Evolutionary conservation across 192 early-diverging fungal genomes (phyloP).

Genomic region (Coemansia umbellata): DNA sequence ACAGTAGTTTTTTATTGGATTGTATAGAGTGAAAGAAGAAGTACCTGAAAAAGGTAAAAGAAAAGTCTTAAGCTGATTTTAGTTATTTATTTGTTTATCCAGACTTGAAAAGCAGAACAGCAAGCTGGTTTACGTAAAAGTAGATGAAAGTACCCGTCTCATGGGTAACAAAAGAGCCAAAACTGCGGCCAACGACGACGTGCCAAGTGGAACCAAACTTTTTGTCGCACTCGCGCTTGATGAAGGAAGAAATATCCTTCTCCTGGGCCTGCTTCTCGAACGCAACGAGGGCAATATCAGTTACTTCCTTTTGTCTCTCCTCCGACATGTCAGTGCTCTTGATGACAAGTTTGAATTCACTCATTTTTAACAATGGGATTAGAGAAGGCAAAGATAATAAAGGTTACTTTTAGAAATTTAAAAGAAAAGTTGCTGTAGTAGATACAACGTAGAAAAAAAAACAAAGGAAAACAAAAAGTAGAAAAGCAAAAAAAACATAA

Average conservation of each 20-base stretch:
- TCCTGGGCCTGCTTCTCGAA: conserved; percentile 93
- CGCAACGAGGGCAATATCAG: conserved; percentile 82
- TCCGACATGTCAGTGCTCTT: conserved; percentile 99
- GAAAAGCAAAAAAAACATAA: neutral
- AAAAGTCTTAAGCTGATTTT: neutral
- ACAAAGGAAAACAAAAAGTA: conserved; percentile 1
- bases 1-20: no score
- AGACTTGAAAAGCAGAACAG: conserved; percentile 93
- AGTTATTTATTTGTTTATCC: conserved; percentile 48
- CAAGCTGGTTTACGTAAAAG: conserved; percentile 94
- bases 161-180: conserved; percentile 98
- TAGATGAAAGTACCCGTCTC: conserved; percentile 97
- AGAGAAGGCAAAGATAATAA: neutral
- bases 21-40: neutral
- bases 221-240: conserved; percentile 98
- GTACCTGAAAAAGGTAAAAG: conserved; percentile 1
- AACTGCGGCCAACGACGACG: conserved; percentile 97
- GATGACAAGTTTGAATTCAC: conserved; percentile 83
- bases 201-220: conserved; percentile 99
- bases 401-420: neutral
- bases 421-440: conserved; percentile 2
- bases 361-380: conserved; percentile 12
- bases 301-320: conserved; percentile 91
- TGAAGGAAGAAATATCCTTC: conserved; percentile 96
- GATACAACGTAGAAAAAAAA: conserved; percentile 2